A percentile compares a stretch with the other conserved stretches of the same genome.
phyloP scores from a whole-genome alignment of 2,329 filamentous ascomycete genomes.

The Fusarium sp. region DNA sequence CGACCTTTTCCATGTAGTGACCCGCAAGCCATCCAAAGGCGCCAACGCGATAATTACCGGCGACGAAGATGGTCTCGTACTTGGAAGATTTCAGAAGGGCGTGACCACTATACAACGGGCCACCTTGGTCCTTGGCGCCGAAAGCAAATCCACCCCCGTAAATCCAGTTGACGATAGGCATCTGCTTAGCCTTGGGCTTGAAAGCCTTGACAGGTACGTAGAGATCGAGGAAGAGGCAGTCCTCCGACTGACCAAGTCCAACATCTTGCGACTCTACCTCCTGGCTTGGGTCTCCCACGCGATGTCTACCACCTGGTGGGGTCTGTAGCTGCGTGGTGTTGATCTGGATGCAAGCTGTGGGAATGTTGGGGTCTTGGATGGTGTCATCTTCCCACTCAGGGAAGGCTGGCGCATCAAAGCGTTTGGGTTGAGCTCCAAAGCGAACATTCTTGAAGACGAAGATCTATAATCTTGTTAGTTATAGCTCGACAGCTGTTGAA shows the following conservation, averaged over 20 bases:
- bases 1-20: constrained; percentile 59
- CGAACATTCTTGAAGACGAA: background rate
- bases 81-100: background rate
- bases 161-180: background rate
- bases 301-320: background rate
- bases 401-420: background rate
- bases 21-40: constrained; percentile 65
- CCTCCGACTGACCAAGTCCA: background rate
- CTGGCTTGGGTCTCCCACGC: background rate
- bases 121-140: background rate
- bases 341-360: constrained; percentile 5
- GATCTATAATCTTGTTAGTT: too few relatives aligned
- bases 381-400: background rate
- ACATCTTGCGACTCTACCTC: background rate
- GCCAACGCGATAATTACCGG: constrained; percentile 65
- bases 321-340: background rate
- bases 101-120: background rate
- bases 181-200: background rate
- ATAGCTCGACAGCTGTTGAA: too few relatives aligned
- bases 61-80: constrained; percentile 57
- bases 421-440: background rate
- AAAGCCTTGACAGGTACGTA: background rate
- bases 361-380: background rate
- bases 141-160: constrained; percentile 1
- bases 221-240: constrained; percentile 11